Evolutionary conservation across 257 asterid species (phyloP).

Genomic region (Dorcoceras hygrometricum): DNA sequence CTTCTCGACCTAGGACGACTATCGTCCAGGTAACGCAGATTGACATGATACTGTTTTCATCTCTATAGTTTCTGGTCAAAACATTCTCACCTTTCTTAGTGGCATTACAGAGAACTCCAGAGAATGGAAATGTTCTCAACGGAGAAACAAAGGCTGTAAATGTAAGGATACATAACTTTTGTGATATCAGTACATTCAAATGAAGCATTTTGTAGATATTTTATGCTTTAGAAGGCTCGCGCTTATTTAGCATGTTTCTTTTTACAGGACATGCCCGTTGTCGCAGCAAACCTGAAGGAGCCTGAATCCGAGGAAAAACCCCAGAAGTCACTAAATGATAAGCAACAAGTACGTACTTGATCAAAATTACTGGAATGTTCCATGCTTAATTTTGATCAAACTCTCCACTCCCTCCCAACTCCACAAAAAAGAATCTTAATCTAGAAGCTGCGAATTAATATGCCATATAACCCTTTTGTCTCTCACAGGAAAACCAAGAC

Average conservation of each 20-base stretch:
- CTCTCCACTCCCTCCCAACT: slow-evolving; percentile 11
- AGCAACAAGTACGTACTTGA: slow-evolving; percentile 61
- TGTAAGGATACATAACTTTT: slow-evolving; percentile 35
- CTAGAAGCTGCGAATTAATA: too few species aligned
- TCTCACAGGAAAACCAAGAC: slow-evolving; percentile 90
- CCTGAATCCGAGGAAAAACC: slow-evolving; percentile 89
- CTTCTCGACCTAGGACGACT: slow-evolving; percentile 74
- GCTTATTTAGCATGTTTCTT: slow-evolving; percentile 27
- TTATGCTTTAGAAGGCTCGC: slow-evolving; percentile 17
- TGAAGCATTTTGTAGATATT: slow-evolving; percentile 14
- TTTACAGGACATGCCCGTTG: slow-evolving; percentile 55
- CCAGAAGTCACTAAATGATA: slow-evolving; percentile 84
- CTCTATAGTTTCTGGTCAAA: slow-evolving; percentile 18
- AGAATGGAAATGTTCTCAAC: slow-evolving; percentile 61
- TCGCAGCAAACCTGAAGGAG: slow-evolving; percentile 62
- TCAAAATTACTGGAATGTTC: slow-evolving; percentile 5
- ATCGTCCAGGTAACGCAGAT: slow-evolving; percentile 60
- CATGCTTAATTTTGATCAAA: slow-evolving; percentile 8
- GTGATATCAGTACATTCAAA: not conserved
- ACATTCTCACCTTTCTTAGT: slow-evolving; percentile 33
- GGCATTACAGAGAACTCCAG: slow-evolving; percentile 73
- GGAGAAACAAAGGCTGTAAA: slow-evolving; percentile 58
- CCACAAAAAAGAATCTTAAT: not conserved
- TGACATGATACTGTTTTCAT: slow-evolving; percentile 22
- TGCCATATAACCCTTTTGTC: slow-evolving; percentile 21